Conservation (phyloP, 768 basidiomycete genomes). For the Boletus sp. region DNA sequence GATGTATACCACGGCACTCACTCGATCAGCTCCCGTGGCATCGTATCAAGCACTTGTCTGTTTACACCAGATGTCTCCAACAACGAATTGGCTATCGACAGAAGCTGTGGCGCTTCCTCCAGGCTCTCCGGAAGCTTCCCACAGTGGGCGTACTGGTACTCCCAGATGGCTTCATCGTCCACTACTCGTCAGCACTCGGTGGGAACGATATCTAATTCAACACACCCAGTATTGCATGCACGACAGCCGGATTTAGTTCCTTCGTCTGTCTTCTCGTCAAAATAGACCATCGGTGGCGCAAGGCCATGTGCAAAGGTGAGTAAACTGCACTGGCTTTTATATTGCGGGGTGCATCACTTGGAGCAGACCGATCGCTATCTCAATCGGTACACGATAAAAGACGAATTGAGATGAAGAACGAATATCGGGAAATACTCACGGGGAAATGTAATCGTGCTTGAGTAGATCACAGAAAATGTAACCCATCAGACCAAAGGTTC, state of each 20-base stretch:
- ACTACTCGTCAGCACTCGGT: slow-evolving; percentile 13
- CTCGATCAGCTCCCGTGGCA: slow-evolving; percentile 63
- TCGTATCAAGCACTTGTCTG: slow-evolving; percentile 54
- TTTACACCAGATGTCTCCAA: slow-evolving; percentile 65
- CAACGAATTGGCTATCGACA: slow-evolving; percentile 59
- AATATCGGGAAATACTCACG: slow-evolving; percentile 51
- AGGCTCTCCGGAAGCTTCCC: slow-evolving; percentile 54
- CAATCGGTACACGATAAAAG: slow-evolving; percentile 1
- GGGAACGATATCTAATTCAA: slow-evolving; percentile 1
- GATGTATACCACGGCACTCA: slow-evolving; percentile 27
- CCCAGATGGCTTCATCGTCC: slow-evolving; percentile 65
- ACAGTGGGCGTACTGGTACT: slow-evolving; percentile 62
- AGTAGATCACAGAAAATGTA: slow-evolving; percentile 95
- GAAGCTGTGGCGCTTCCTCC: slow-evolving; percentile 52
- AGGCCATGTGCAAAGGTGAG: slow-evolving; percentile 55
- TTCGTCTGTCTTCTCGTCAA: slow-evolving; percentile 76
- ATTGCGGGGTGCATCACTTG: slow-evolving; percentile 56
- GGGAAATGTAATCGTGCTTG: slow-evolving; percentile 78
- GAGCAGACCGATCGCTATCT: slow-evolving; percentile 59
- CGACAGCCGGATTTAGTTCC: slow-evolving; percentile 71
- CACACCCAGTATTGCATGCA: slow-evolving; percentile 73
- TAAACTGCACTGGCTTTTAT: slow-evolving; percentile 64
- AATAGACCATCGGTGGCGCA: slow-evolving; percentile 65
- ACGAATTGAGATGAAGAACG: slow-evolving; percentile 5
- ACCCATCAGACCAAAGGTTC: slow-evolving; percentile 84